Conservation (phyloP, 192 early-diverging fungal genomes). For the Podila epicladia region DNA sequence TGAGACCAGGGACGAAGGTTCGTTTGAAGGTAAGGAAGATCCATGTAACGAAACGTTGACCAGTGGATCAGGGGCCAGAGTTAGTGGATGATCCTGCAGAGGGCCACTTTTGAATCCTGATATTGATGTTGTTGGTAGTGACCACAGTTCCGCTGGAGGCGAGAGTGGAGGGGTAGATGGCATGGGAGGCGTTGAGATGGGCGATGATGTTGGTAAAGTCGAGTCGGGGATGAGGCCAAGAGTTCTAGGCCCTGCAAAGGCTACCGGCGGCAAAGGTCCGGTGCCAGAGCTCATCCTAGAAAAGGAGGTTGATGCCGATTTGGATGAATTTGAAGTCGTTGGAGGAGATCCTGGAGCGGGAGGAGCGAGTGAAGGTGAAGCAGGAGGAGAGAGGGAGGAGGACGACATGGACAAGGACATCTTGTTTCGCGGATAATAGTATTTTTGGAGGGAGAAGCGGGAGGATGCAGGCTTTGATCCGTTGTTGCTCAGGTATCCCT, state of each 20-base stretch:
- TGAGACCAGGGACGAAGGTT: background rate
- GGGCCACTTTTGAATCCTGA: too few relatives aligned
- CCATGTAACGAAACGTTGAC: background rate
- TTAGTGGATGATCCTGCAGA: too few relatives aligned
- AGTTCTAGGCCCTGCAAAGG: constrained; percentile 39
- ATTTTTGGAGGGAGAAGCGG: constrained; percentile 47
- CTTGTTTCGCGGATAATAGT: constrained; percentile 40
- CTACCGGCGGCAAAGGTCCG: constrained; percentile 12
- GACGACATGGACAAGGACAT: constrained; percentile 30
- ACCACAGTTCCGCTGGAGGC: background rate
- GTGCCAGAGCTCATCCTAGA: constrained; percentile 17
- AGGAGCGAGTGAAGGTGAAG: background rate
- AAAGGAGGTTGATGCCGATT: constrained; percentile 18
- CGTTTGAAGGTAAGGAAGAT: background rate
- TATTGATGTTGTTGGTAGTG: too few relatives aligned
- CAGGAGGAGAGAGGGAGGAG: constrained; percentile 4
- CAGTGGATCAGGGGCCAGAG: too few relatives aligned
- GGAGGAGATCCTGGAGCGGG: background rate
- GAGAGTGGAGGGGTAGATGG: background rate
- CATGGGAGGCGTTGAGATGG: background rate
- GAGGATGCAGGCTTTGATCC: background rate
- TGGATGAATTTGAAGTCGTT: background rate
- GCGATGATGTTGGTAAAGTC: background rate
- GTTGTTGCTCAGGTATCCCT: constrained; percentile 1
- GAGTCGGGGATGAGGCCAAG: constrained; percentile 12